Base-by-base conservation (phyloP, 75 land plant genomes). In the Isoetes taiwanensis region DNA sequence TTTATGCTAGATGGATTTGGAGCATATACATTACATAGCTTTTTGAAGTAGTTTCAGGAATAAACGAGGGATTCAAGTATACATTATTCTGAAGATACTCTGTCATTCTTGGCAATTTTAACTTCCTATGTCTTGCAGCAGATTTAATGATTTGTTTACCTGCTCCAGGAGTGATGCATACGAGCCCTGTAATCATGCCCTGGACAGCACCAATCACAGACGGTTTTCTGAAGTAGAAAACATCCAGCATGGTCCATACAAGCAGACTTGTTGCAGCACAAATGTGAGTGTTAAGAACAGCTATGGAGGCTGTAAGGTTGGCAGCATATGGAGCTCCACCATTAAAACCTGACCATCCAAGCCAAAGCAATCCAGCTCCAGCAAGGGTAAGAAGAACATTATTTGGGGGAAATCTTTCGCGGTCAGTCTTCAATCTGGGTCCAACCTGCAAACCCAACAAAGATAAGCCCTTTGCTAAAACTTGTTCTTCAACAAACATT, bases 361-460 rank as follows among this genome's bases (percentile, higher is more conserved):
- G 6, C 50, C 50, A 46, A 19, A 46, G 50, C 6, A 46, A 3
- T n/a, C 50, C 50, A 6, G 50, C 50, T 46, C 50, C 50, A 4
- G 50, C 16, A 4, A 46, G 50, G 16, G 50, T 46, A 4, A 46
- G 16, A 8, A 46, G 50, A 8, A 46, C 25, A 23, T 46, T 46
- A 23, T 46, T 46, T n/a, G 50, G 50, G 16, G 50, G 50, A 23
- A 46, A 46, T 46, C 50, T 46, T 23, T 46, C 50, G 25, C 50
- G 16, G 50, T 46, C 50, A 16, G 16, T 46, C 5, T 19, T 46
- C 19, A 46, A n/a, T 23, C 50, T 46, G 6, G 50, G 50, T n/a
- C 50, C 50, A 46, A 46, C 50, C 50, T 46, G 16, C 25, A 9
- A 6, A n/a, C 16, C 16, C n/a, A 46, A 8, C n/a, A 6, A 46